A percentile compares a stretch with the other conserved stretches of the same genome.
Evolutionary conservation across 2,329 filamentous ascomycete genomes (phyloP).

Genomic region (Trichoderma lentiforme): DNA sequence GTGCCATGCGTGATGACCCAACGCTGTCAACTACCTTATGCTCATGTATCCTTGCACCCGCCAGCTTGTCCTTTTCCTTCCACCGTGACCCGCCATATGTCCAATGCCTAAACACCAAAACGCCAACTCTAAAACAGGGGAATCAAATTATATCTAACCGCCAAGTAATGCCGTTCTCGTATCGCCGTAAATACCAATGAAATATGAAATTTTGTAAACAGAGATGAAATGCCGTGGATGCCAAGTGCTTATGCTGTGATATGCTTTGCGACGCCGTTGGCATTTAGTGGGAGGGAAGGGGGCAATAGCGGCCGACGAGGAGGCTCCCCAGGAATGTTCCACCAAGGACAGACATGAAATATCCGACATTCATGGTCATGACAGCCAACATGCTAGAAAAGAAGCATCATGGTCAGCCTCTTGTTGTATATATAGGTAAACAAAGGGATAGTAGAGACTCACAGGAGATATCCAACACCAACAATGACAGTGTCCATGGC

Average conservation of each 20-base stretch:
- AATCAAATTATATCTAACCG: not conserved
- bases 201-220: not conserved
- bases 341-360: slow-evolving; percentile 75
- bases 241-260: not conserved
- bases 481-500: slow-evolving; percentile 66
- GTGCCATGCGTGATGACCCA: not conserved
- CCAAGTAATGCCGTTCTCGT: not conserved
- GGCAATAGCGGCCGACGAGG: slow-evolving; percentile 66
- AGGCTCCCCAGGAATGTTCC: slow-evolving; percentile 86
- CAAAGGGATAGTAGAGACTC: slow-evolving; percentile 40
- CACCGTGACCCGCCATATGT: not conserved
- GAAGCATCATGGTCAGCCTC: not conserved
- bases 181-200: not conserved
- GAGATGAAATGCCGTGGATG: not conserved
- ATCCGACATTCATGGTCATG: slow-evolving; percentile 86
- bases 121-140: not conserved
- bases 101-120: not conserved
- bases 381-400: slow-evolving; percentile 81
- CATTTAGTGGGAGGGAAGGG: slow-evolving; percentile 45
- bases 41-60: not conserved
- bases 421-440: not conserved
- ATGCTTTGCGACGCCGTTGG: not conserved
- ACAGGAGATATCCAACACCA: slow-evolving; percentile 85
- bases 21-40: not conserved
- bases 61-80: not conserved